Evolutionary conservation across 495 filamentous ascomycete genomes (phyloP), one percentile per base, ranked within the genome.

Genomic region (Neurospora sp.): DNA sequence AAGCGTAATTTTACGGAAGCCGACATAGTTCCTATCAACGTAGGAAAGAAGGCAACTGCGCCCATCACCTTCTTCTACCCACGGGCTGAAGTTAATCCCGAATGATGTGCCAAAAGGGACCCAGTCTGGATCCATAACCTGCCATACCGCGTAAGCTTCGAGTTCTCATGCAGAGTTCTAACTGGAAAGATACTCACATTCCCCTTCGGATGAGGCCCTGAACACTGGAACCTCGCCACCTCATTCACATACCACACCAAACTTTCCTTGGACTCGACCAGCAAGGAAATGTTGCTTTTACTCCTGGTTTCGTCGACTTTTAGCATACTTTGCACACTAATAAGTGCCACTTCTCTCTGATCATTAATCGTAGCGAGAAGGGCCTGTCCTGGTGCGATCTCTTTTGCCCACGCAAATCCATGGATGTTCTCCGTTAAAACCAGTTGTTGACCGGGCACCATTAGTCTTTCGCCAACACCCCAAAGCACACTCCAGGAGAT

Each of bases 281-380:
- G 23, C 14, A 69, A 41, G 5, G 72, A 39, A 39, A 8, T 12
- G 3, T n/a, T 72, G 23, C 41, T 72, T 71, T 73, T 71, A 1
- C 72, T 60, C 41, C 75, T 76, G 0, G 71, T 20, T 18, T 76
- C 76, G 9, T 78, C 77, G 4, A 37, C 11, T 4, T 27, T 39
- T 8, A 71, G 74, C 40, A 72, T 73, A 46, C 73, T 82, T 75
- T 84, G 83, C 3, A 86, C 80, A 20, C 80, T 82, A 16, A 87
- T 72, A 20, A 87, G 75, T 18, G 80, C 82, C 5, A 87, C 76
- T 71, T 87, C 84, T 11, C 76, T 74, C 3, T 79, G 72, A 70
- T 86, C 84, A 23, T 83, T 86, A n/a, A 82, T 60, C 37, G 84
- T 85, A 16, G 83, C 81, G 37, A 87, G 72, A 42, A 87, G 49